Conservation (phyloP, 2,329 filamentous ascomycete genomes). For the Claviceps purpurea region DNA sequence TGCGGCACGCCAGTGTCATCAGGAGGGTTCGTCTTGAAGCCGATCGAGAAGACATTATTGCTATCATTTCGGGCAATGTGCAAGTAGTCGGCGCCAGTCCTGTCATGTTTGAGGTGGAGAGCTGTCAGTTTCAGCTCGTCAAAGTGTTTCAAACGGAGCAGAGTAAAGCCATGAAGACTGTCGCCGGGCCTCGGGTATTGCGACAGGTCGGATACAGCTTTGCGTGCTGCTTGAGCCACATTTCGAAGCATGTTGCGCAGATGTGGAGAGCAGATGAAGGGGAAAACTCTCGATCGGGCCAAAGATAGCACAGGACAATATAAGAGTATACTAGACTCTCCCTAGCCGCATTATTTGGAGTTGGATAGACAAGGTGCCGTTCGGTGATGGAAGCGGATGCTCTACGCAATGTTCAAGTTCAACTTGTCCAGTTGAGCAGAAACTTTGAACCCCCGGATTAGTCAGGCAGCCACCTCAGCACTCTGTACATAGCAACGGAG, state of each 20-base stretch:
- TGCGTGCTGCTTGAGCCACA: conserved; percentile 36
- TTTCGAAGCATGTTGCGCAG: conserved; percentile 35
- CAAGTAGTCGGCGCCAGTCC: conserved; percentile 89
- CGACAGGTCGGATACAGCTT: conserved; percentile 62
- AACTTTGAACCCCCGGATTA: background rate
- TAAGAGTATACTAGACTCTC: background rate
- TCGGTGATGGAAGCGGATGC: background rate
- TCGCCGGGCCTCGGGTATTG: conserved; percentile 68
- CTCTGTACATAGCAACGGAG: too few relatives aligned
- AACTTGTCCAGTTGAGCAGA: background rate
- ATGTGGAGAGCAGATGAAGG: background rate
- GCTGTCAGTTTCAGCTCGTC: conserved; percentile 89
- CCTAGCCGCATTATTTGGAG: background rate
- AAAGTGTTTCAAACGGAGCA: conserved; percentile 79
- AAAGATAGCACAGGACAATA: background rate
- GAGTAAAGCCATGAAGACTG: conserved; percentile 84
- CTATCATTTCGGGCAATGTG: conserved; percentile 90
- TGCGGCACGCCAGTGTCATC: conserved; percentile 94
- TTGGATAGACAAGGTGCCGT: background rate
- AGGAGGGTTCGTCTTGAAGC: conserved; percentile 97
- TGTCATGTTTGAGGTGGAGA: conserved; percentile 80
- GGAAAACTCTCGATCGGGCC: background rate
- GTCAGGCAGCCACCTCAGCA: background rate
- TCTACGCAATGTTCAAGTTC: background rate
- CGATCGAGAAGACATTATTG: conserved; percentile 99